Base-by-base conservation (phyloP, 768 basidiomycete genomes). In the Podaxis sp. region DNA sequence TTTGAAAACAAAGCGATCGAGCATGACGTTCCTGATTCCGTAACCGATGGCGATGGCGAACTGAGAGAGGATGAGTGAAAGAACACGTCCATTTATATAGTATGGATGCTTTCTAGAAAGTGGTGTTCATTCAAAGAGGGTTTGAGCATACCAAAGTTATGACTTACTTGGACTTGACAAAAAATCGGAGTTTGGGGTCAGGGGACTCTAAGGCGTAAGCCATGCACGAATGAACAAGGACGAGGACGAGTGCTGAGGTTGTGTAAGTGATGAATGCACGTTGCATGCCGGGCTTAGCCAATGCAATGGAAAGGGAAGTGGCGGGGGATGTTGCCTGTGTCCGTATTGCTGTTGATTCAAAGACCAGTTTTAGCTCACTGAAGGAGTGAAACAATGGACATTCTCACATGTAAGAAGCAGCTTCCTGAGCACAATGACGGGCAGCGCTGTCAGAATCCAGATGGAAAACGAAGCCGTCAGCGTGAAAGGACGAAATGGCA, bases 81-180 rank as follows among this genome's bases (percentile, higher is more conserved):
- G 65, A 4, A 90, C 74, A 17, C 84, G 83, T 1, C 88, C 89
- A 58, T 91, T 91, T 22, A 92, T 77, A 68, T 90, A 87, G 65
- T 85, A 84, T 0, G 89, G 89, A 64, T 92, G 88, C 73, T 88
- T 91, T 68, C 89, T 91, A 64, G 13, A 61, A 30, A 61, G 63
- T 40, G 59, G 42, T 22, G 62, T 36, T 46, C 51, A 26, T 38
- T 15, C 30, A 8, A 8, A 17, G 19, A 57, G n/a, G 55, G 11
- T 46, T 9, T 24, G 36, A 38, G 33, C 9, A 19, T 22, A 49
- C 3, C 8, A 9, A 9, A 62, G 49, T 2, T 40, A 51, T 36
- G 12, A 72, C 80, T 40, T 62, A 89, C 90, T 77, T 87, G 36
- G 89, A 91, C 64, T 85, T 87, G 15, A 89, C 84, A 61, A 92